Evolutionary conservation across 441 rosid species (phyloP).

Genomic region (Pelargonium australe): DNA sequence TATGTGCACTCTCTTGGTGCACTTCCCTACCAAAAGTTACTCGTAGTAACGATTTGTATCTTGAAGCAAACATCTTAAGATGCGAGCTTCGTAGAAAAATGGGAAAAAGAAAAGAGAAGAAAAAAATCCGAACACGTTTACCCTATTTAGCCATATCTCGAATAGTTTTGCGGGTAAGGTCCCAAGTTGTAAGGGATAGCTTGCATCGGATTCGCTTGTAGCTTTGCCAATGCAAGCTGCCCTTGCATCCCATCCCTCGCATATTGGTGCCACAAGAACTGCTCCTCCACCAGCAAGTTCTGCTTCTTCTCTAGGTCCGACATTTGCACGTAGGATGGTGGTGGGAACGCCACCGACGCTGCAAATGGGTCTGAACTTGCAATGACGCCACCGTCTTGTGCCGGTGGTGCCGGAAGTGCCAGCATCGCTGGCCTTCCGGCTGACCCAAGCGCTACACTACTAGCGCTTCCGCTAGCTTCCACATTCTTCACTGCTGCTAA

Average conservation of each 20-base stretch:
- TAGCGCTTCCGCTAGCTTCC: slow-evolving; percentile 38
- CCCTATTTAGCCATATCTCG: background rate
- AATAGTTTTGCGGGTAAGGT: background rate
- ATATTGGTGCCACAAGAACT: slow-evolving; percentile 52
- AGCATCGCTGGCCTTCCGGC: slow-evolving; percentile 44
- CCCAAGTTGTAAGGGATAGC: background rate
- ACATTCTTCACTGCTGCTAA: slow-evolving; percentile 14
- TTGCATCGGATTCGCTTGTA: slow-evolving; percentile 20
- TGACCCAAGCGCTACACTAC: slow-evolving; percentile 44
- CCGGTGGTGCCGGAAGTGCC: slow-evolving; percentile 47
- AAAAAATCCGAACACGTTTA: background rate
- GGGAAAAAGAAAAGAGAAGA: background rate
- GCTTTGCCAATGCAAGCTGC: slow-evolving; percentile 26
- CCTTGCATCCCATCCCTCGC: slow-evolving; percentile 47
- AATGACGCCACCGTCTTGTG: background rate
- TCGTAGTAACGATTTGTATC: background rate
- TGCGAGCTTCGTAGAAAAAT: background rate
- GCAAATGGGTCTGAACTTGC: slow-evolving; percentile 41
- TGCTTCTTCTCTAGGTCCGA: slow-evolving; percentile 60
- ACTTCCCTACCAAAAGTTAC: too few relatives aligned
- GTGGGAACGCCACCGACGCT: slow-evolving; percentile 38
- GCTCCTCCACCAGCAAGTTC: slow-evolving; percentile 43
- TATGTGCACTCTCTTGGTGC: too few relatives aligned
- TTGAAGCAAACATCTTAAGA: background rate
- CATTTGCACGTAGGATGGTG: slow-evolving; percentile 53